Evolutionary conservation across 1,139 yeast genomes (phyloP).

Genomic region (Magnusiomyces paraingens): DNA sequence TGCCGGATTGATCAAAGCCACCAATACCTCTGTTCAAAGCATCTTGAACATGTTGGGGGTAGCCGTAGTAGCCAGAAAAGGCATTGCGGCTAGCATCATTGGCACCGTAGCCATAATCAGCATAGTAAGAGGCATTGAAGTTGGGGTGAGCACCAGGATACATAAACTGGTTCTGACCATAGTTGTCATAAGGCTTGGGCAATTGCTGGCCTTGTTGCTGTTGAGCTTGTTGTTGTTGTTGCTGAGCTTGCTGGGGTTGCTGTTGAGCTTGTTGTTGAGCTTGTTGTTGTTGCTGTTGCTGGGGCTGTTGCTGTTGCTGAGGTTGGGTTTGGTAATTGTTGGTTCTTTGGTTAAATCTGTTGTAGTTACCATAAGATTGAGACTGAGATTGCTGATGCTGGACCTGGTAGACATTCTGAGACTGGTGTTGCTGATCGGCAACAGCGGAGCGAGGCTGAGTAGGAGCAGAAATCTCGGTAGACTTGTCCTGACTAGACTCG

Average conservation of each 20-base stretch:
- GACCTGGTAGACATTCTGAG: neutral
- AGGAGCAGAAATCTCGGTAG: slow-evolving; percentile 23
- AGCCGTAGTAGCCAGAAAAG: slow-evolving; percentile 18
- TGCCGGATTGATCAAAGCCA: slow-evolving; percentile 10
- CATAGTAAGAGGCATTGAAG: slow-evolving; percentile 17
- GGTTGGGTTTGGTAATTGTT: neutral
- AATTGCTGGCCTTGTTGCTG: slow-evolving; percentile 18
- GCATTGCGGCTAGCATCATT: slow-evolving; percentile 18
- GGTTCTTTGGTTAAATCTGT: slow-evolving; percentile 13
- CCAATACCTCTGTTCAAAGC: slow-evolving; percentile 8
- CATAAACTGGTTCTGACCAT: slow-evolving; percentile 23
- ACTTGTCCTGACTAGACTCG: slow-evolving; percentile 25
- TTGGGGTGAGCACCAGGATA: slow-evolving; percentile 25
- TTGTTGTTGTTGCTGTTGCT: slow-evolving; percentile 14
- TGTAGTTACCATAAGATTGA: slow-evolving; percentile 1
- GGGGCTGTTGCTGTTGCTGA: slow-evolving; percentile 18
- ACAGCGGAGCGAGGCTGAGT: slow-evolving; percentile 22
- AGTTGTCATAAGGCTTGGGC: slow-evolving; percentile 21
- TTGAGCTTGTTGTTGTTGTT: slow-evolving; percentile 12
- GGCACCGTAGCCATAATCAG: slow-evolving; percentile 18
- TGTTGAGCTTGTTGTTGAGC: slow-evolving; percentile 16
- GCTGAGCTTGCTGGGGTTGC: slow-evolving; percentile 13
- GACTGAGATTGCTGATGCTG: slow-evolving; percentile 6
- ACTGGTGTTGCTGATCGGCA: slow-evolving; percentile 1
- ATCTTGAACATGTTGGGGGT: slow-evolving; percentile 19